Conservation (phyloP, 1,284 basidiomycete species). For the Austropuccinia psidii region DNA sequence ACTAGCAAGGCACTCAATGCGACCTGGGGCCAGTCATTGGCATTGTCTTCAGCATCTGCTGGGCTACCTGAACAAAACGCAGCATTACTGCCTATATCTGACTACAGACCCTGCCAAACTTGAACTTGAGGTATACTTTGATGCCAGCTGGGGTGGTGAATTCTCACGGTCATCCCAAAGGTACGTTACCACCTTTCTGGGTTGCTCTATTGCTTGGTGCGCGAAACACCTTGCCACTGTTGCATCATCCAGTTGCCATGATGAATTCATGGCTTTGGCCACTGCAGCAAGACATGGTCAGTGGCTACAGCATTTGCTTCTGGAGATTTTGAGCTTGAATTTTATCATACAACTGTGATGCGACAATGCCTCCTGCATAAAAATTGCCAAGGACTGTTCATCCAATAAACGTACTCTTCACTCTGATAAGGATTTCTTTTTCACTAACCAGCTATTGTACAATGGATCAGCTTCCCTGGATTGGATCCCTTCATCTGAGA, state of each 20-base stretch:
- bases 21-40: neutral
- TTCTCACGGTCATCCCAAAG: neutral
- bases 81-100: neutral
- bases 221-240: neutral
- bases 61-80: neutral
- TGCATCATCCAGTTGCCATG: neutral
- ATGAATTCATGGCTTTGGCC: constrained; percentile 18
- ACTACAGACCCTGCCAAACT: neutral
- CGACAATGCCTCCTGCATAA: neutral
- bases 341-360: neutral
- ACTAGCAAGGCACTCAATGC: neutral
- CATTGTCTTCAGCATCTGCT: neutral
- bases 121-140: neutral
- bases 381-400: neutral
- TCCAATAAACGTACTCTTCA: neutral
- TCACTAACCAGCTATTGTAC: constrained; percentile 1
- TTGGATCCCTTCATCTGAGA: neutral
- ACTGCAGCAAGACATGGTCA: no score
- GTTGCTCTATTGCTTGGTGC: neutral
- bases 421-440: neutral
- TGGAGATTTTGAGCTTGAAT: neutral
- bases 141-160: constrained; percentile 10
- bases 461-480: neutral
- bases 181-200: neutral
- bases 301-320: neutral